Conservation (phyloP, 2,329 filamentous ascomycete genomes). For the Fusarium sp. region DNA sequence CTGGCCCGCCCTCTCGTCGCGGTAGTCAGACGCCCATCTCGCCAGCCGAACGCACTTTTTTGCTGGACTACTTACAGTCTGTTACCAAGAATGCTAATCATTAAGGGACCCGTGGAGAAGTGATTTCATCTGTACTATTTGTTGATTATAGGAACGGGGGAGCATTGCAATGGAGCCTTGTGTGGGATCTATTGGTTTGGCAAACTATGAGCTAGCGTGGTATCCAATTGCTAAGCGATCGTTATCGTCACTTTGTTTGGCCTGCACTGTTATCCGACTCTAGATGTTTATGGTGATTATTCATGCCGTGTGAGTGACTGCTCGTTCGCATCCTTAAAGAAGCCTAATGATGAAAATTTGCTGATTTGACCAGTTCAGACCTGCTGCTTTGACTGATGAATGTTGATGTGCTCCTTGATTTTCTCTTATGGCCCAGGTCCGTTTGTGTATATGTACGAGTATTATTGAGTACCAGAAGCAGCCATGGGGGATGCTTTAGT, state of each 20-base stretch:
- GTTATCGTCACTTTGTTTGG: neutral
- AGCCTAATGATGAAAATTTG: neutral
- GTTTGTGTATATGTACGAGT: neutral
- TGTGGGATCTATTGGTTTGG: constrained; percentile 19
- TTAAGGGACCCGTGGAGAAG: constrained; percentile 24
- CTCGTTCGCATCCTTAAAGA: neutral
- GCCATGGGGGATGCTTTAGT: neutral
- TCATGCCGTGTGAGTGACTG: neutral
- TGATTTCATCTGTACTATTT: constrained; percentile 30
- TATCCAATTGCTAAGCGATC: constrained; percentile 14
- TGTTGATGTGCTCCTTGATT: neutral
- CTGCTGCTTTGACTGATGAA: neutral
- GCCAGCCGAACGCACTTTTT: constrained; percentile 77
- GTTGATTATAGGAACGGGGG: constrained; percentile 28
- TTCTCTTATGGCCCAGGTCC: neutral
- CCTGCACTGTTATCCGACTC: neutral
- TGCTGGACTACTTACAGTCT: constrained; percentile 78
- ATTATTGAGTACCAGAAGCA: neutral
- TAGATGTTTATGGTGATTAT: neutral
- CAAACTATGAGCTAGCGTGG: constrained; percentile 7
- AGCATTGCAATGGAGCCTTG: constrained; percentile 36
- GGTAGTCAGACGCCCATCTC: constrained; percentile 68
- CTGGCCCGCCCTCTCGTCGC: constrained; percentile 50
- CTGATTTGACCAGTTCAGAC: neutral
- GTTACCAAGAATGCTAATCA: constrained; percentile 55